Evolutionary conservation across 306 rosid genomes (phyloP), one percentile per base, ranked within the genome.

Genomic region (Clitoria ternatea): DNA sequence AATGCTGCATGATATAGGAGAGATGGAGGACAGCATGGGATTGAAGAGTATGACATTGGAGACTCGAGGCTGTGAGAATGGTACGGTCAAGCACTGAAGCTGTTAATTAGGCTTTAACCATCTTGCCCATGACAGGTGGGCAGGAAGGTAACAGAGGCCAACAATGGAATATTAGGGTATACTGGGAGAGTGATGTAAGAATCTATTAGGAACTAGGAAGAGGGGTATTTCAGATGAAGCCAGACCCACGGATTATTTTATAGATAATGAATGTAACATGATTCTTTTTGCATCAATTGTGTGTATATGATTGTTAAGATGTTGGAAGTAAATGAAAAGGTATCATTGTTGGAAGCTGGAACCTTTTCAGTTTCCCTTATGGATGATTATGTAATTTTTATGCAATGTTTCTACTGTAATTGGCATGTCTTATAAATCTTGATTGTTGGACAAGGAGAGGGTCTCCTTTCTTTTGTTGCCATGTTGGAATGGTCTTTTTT

Each of bases 381-480:
- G 36, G 19, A 44, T 73, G 49, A 59, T 66, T 64, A 44, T 57
- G 42, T 59, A n/a, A n/a, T n/a, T n/a, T n/a, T n/a, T n/a, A 2
- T 65, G 40, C 48, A 26, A 26, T 27, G 26, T 54, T 54, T 49
- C 19, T 9, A 44, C 32, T 0, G 23, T 23, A 26, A 37, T 47
- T 55, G 11, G 70, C 59, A 18, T 29, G 23, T 23, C 4, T 45
- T 20, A 35, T 20, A 22, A 15, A 2, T 15, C 14, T 43, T 15
- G 50, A 29, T 65, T 67, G 11, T 61, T 74, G 27, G 40, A 43
- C 60, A 52, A 42, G 30, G 54, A 33, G 49, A 36, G 37, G 48
- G 55, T 61, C 44, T 72, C 40, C n/a, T 43, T 27, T 44, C 50
- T 6, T 70, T 72, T 66, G 33, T 75, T 9, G 27, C 30, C 47